phyloP scores from a whole-genome alignment of 2,329 filamentous ascomycete species.

The Paradendryphiella salina region DNA sequence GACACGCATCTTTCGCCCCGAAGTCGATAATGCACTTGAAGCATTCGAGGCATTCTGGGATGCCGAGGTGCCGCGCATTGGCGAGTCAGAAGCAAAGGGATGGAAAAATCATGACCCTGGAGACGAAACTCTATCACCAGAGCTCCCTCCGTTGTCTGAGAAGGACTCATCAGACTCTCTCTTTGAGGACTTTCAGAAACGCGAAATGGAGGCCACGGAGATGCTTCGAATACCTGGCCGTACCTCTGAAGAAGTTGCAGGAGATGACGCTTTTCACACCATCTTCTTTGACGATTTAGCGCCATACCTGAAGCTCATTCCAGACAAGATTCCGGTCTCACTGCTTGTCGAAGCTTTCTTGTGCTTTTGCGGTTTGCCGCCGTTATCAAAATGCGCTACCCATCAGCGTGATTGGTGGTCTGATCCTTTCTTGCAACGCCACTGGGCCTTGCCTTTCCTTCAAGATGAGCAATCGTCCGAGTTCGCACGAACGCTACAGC shows the following conservation, averaged over 20 bases:
- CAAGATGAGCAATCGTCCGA: constrained; percentile 13
- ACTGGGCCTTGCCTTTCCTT: constrained; percentile 10
- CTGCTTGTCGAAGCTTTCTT: constrained; percentile 69
- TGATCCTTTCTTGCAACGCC: constrained; percentile 60
- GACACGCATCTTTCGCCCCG: constrained; percentile 66
- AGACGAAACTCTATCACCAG: constrained; percentile 18
- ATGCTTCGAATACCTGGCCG: constrained; percentile 67
- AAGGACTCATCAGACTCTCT: constrained; percentile 14
- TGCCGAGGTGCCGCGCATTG: constrained; percentile 75
- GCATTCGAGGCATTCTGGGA: constrained; percentile 81
- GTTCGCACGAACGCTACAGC: constrained; percentile 9
- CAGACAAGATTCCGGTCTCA: constrained; percentile 44
- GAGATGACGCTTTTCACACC: constrained; percentile 81
- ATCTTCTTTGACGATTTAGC: constrained; percentile 78
- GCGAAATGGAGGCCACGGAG: constrained; percentile 58
- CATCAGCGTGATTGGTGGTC: constrained; percentile 47
- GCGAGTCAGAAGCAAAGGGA: constrained; percentile 70
- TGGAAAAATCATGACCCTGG: constrained; percentile 62
- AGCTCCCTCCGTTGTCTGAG: constrained; percentile 4
- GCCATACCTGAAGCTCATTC: constrained; percentile 58
- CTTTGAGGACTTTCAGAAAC: constrained; percentile 37
- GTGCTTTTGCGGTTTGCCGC: constrained; percentile 55
- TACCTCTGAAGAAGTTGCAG: constrained; percentile 71
- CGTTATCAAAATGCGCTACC: constrained; percentile 43
- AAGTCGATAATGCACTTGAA: constrained; percentile 44